Evolutionary conservation across 805 yeast genomes (phyloP).

Genomic region (Candida adriatica): DNA sequence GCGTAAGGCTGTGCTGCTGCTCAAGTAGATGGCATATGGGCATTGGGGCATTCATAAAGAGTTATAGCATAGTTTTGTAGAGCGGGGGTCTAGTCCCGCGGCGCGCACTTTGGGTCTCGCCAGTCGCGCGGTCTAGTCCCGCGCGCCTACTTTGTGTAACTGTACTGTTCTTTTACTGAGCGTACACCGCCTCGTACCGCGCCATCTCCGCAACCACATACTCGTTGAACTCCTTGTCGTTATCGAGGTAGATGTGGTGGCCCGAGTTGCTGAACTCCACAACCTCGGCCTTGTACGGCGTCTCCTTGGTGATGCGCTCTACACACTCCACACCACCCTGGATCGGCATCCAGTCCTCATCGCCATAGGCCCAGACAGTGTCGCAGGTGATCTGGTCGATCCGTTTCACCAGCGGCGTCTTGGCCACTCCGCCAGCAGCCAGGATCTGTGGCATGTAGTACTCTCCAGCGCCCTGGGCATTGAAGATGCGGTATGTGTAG

Average conservation of each 20-base stretch:
- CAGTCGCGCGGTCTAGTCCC: too few species aligned
- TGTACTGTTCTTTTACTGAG: too few species aligned
- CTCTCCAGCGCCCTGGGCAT: constrained; percentile 87
- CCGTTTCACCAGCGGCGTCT: constrained; percentile 54
- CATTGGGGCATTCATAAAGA: too few species aligned
- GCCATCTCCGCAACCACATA: constrained; percentile 47
- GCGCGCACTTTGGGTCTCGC: too few species aligned
- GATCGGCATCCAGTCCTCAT: constrained; percentile 59
- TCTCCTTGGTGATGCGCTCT: constrained; percentile 18
- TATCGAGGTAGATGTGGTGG: constrained; percentile 76
- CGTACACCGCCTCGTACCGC: constrained; percentile 12
- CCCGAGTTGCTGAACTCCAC: constrained; percentile 51
- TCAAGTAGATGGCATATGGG: constrained; percentile 27
- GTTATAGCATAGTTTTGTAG: too few species aligned
- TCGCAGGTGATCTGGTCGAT: constrained; percentile 46
- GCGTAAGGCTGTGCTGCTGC: constrained; percentile 75
- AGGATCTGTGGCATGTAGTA: constrained; percentile 77
- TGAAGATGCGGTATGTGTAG: constrained; percentile 81
- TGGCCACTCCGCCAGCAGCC: constrained; percentile 88
- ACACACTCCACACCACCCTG: constrained; percentile 32
- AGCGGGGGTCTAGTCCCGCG: too few species aligned
- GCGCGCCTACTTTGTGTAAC: too few species aligned
- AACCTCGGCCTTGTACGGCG: constrained; percentile 26
- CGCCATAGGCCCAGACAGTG: constrained; percentile 82
- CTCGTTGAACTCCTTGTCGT: constrained; percentile 45